Base-by-base conservation (phyloP, 352 stramenopile species). In the Saprolegnia parasitica region DNA sequence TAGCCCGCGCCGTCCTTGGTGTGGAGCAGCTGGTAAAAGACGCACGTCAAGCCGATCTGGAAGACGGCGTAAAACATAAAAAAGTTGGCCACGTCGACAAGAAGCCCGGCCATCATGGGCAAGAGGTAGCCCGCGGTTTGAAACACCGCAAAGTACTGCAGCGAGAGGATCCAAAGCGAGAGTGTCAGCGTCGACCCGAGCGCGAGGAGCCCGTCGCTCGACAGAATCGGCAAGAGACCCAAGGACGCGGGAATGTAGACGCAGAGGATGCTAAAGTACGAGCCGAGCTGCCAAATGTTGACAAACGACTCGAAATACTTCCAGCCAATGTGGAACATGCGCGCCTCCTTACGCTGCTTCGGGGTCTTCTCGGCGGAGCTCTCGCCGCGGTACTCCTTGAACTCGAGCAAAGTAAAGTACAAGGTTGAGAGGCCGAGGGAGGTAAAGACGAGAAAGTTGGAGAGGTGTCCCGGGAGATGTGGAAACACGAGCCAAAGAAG, bases 301-400 rank as follows among this genome's bases (percentile, higher is more conserved):
- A 68, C 62, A 21, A 47, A 20, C 62, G 62, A 68, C 42, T 68
- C 62, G 42, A 68, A 68, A n/a, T 68, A 68, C 62, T 68, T 68
- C 62, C 62, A 68, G 47, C 60, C 52, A 24, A 60, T 60, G 35
- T 60, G 52, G 9, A 60, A 60, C 24, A 15, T n/a, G 1, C 52
- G 24, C 11, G 13, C n/a, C 10, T 15, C 42, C 35, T 60, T 24
- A 2, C 20, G 67, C 1, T 35, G 20, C 32, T 67, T 67, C 4
- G 13, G 11, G 15, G 32, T 67, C 32, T 54, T 5, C 20, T 45
- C 24, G 55, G 32, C 21, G 10, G 26, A 26, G 15, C 26, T 68
- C 32, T 68, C 62, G 42, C 62, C 62, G 35, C 62, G 62, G 35
- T 57, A 68, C 40, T 68, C 62, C 18, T 68, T 68, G 32, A 54